Base-by-base conservation (phyloP, 1,284 basidiomycete genomes). In the Ceratobasidium sp. region DNA sequence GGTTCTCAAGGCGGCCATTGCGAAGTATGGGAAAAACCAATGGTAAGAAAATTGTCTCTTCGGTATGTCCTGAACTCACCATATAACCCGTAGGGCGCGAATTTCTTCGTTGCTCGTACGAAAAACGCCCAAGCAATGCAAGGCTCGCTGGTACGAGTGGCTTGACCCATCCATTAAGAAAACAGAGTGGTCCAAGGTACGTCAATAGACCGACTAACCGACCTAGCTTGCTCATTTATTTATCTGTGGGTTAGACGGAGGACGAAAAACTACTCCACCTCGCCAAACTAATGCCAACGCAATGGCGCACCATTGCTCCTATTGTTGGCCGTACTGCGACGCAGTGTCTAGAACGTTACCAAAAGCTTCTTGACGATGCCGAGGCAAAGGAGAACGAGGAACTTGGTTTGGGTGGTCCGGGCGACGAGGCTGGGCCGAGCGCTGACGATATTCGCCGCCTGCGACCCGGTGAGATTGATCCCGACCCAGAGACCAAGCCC, bases 81-180 rank as follows among this genome's bases (percentile, higher is more conserved):
- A 27, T 32, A 55, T 20, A 32, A n/a, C 22, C n/a, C 8, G 6
- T 31, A 93, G 96, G 96, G 96, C 97, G 27, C 94, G 96, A 76
- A 99, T 99, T 78, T 98, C 95, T 7, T 99, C 96, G 43, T 84
- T 99, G 31, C 86, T 99, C 58, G 97, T 99, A 47, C 88, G 97
- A 74, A 99, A 99, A 82, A 99, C 97, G 12, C 96, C 97, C 12
- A 99, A 99, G 79, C 97, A 99, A 82, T 99, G 97, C 83, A 99
- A 99, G 80, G 97, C 96, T 2, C 87, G 93, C 70, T 99, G 97
- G 97, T 98, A 98, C 79, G 97, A 99, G 82, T 99, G 97, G 97
- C 83, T 99, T 65, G 97, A 99, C 80, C 97, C 97, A 6, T 96
- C 95, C 57, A 99, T 99, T 82, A 99, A 98, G 80, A 99, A 99